Conservation (phyloP, 2,329 filamentous ascomycete species). For the Hypocrella siamensis region DNA sequence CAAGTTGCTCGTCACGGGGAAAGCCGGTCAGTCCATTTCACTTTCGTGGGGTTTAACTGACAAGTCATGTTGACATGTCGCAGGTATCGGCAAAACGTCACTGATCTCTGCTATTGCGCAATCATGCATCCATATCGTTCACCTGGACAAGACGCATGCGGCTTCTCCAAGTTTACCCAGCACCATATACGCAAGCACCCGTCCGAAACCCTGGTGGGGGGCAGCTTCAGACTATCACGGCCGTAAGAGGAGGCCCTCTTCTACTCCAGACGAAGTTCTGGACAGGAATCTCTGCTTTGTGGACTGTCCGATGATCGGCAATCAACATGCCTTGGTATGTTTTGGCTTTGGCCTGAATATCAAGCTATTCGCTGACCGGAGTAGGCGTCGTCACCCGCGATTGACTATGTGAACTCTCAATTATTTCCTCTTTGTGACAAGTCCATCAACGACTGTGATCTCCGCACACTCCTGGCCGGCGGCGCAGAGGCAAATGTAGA, state of each 20-base stretch:
- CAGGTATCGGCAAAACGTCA: conserved; percentile 77
- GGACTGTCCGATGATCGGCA: conserved; percentile 56
- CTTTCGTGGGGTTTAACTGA: no score
- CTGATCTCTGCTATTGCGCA: conserved; percentile 81
- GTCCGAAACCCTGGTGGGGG: conserved; percentile 83
- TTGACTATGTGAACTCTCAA: conserved; percentile 53
- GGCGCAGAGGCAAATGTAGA: conserved; percentile 76
- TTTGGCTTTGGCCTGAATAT: not conserved
- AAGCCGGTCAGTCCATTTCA: conserved; percentile 40
- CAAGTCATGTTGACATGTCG: not conserved
- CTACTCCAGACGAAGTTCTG: conserved; percentile 52
- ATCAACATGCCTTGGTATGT: conserved; percentile 31
- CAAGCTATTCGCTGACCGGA: not conserved
- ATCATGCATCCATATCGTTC: conserved; percentile 78
- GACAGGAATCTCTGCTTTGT: conserved; percentile 92
- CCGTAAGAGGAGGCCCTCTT: conserved; percentile 49
- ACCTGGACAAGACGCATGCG: conserved; percentile 55
- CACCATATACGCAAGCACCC: conserved; percentile 66
- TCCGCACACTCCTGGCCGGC: conserved; percentile 63
- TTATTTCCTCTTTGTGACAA: conserved; percentile 17
- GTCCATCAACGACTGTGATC: conserved; percentile 55
- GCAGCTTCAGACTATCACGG: conserved; percentile 51
- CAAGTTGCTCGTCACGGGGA: conserved; percentile 77
- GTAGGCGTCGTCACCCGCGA: conserved; percentile 14
- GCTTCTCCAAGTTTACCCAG: conserved; percentile 23